Base-by-base conservation (phyloP, 2,329 filamentous ascomycete species). In the Fusarium abutilonis region DNA sequence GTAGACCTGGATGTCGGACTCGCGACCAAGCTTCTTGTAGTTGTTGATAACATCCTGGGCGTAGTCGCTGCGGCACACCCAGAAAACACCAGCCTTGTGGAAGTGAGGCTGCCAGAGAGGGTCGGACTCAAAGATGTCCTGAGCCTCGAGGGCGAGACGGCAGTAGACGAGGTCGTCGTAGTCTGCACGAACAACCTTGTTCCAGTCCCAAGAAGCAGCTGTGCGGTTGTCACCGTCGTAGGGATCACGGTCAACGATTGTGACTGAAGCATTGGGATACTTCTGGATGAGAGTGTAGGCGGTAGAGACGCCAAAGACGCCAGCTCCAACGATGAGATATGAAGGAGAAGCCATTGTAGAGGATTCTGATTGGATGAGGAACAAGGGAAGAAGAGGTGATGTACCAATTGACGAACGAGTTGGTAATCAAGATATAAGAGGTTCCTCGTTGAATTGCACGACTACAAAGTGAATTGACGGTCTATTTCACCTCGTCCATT, bases 231-330 rank as follows among this genome's bases (percentile, higher is more conserved):
- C 75, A 1, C 82, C 81, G 21, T 84, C 81, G 41, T 76, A 80
- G 3, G 80, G 76, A 55, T 83, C 78, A 13, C 84, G 81, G 74
- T 89, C 86, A 23, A 89, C 76, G 3, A 89, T 73, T 1, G 81
- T 86, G 49, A 89, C 77, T 3, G 75, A 75, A 1, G 82, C 81
- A 31, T 79, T 68, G 15, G 82, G 79, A 65, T 83, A 79, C 53
- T 77, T 78, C 51, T 78, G 77, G 56, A 83, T 82, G 38, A 89
- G 80, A 58, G 89, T 82, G 56, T 86, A 85, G n/a, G 87, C 88
- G 0, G 86, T 89, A 19, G 85, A 87, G 32, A 83, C 82, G 34
- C 87, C 88, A 69, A 89, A 89, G 28, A 87, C 84, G 40, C 88
- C 88, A 8, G 84, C 85, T 31, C 88, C 88, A 39, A 89, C 75